Conservation (phyloP, 768 basidiomycete species). For the Tulasnella calospora region DNA sequence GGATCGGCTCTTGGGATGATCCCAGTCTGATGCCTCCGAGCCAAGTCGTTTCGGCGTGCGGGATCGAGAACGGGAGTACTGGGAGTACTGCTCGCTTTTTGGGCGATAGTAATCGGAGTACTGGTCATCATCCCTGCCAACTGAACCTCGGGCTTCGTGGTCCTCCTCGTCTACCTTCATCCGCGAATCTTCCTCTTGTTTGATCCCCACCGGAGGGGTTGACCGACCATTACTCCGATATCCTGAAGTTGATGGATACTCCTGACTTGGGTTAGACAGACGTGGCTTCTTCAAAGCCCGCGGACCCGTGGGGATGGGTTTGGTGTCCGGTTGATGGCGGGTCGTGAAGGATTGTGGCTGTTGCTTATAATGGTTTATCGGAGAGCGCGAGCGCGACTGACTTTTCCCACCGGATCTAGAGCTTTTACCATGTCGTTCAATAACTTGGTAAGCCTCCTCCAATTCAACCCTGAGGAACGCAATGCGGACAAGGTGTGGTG, state of each 20-base stretch:
- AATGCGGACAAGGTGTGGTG: slow-evolving; percentile 22
- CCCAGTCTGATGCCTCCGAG: background rate
- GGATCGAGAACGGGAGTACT: background rate
- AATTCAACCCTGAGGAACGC: slow-evolving; percentile 56
- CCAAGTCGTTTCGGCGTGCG: background rate
- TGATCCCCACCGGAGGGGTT: background rate
- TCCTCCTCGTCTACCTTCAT: background rate
- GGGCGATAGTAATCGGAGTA: background rate
- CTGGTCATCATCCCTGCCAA: background rate
- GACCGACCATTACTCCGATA: background rate
- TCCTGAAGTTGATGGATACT: background rate
- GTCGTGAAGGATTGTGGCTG: background rate
- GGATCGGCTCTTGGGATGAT: background rate
- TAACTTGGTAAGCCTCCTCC: slow-evolving; percentile 54
- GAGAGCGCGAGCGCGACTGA: slow-evolving; percentile 17
- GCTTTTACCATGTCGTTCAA: background rate
- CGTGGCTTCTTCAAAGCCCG: slow-evolving; percentile 77
- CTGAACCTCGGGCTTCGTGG: background rate
- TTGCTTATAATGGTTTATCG: slow-evolving; percentile 42
- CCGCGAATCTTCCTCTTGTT: background rate
- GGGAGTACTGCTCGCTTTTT: background rate
- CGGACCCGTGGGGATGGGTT: slow-evolving; percentile 70
- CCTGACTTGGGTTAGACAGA: slow-evolving; percentile 40
- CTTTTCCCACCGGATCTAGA: background rate
- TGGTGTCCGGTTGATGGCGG: slow-evolving; percentile 35